Base-by-base conservation (phyloP, 306 rosid species). In the Castanea crenata region DNA sequence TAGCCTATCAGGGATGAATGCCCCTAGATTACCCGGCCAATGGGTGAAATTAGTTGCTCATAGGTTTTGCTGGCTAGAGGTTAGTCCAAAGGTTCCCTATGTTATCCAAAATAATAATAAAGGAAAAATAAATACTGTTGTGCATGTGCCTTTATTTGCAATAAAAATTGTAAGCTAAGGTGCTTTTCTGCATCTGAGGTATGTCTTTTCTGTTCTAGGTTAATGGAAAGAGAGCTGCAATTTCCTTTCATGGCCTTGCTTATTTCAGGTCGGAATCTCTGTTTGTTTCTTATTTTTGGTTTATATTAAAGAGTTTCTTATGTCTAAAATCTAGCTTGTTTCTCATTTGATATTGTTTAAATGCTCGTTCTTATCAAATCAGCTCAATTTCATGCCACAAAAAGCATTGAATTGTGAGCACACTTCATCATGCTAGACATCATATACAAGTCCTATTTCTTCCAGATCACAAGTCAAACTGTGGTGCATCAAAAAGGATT, bases 181-280 rank as follows among this genome's bases (percentile, higher is more conserved):
- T 78, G 65, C 61, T 79, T 78, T 78, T 78, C 74, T 74, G 31
- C 62, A 21, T 76, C 35, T 81, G 72, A 79, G 51, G 21, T 82
- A 35, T 44, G 58, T 73, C 73, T 70, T 78, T 82, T 12, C 55
- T 76, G 64, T 81, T 82, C 74, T 69, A 92, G 99, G 87, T 84
- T 95, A 89, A 84, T 78, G 20, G 92, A 95, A 80, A 86, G 55
- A 71, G 91, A 92, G 64, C 76, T 95, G 83, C 97, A 90, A 81
- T 92, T 95, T 86, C 99, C 99, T 55, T 95, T 95, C 87, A 74
- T 91, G 90, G 96, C 90, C 74, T 80, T 95, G 86, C 99, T 95
- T 74, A 90, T 95, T 85, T 95, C 97, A 76, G 97, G 98, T 89
- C 77, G 86, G 72, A 78, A 52, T 80, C 44, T 11, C 5, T 79